Conservation (phyloP, 1,284 basidiomycete species). For the Fomitiporia mediterranea region DNA sequence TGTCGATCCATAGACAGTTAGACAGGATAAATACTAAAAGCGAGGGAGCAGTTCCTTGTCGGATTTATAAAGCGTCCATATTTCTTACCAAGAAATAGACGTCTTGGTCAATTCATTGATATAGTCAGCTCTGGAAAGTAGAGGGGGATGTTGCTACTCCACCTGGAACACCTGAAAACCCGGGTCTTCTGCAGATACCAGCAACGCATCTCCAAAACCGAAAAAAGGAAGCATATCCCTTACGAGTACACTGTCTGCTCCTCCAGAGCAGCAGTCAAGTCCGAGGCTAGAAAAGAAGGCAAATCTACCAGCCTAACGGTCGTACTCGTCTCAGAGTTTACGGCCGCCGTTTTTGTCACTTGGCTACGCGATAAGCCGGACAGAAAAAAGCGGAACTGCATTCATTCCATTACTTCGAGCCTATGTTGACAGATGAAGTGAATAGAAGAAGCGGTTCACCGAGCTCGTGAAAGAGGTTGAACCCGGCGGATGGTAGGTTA, state of each 20-base stretch:
- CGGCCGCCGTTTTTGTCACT: slow-evolving; percentile 60
- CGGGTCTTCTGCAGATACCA: slow-evolving; percentile 24
- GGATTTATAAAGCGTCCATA: too few species aligned
- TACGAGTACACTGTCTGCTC: slow-evolving; percentile 9
- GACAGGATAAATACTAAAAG: too few species aligned
- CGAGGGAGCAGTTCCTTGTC: too few species aligned
- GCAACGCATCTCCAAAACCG: slow-evolving; percentile 40
- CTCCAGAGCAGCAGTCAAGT: neutral
- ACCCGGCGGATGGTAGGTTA: slow-evolving; percentile 59
- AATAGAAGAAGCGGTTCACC: slow-evolving; percentile 74
- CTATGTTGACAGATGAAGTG: slow-evolving; percentile 59
- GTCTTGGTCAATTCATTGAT: too few species aligned
- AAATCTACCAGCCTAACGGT: slow-evolving; percentile 32
- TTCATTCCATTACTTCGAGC: slow-evolving; percentile 73
- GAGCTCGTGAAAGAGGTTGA: slow-evolving; percentile 65
- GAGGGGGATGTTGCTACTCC: slow-evolving; percentile 40
- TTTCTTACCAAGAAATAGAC: too few species aligned
- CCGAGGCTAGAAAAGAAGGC: neutral
- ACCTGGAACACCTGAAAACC: slow-evolving; percentile 18
- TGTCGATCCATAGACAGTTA: too few species aligned
- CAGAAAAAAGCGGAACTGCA: slow-evolving; percentile 68
- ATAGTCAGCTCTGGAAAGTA: too few species aligned
- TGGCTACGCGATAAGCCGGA: slow-evolving; percentile 63
- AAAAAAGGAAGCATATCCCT: slow-evolving; percentile 61
- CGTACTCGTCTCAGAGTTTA: slow-evolving; percentile 39